These are phyloP conservation scores for Leccinum fallax DNA, from an alignment of 1,284 basidiomycete genomes.

Conservation along the genomic window DNA sequence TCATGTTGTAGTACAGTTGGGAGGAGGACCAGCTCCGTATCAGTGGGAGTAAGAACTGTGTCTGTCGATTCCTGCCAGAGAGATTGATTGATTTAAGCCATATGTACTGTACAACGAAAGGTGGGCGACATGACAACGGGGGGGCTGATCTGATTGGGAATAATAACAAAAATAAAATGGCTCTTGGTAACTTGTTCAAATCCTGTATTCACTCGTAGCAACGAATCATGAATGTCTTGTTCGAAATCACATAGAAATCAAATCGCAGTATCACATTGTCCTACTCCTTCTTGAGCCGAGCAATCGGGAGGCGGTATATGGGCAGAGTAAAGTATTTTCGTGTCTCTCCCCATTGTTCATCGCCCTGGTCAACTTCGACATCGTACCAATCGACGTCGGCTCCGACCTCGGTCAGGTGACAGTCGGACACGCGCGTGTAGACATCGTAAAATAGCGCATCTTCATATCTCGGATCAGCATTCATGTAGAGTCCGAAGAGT, in stretches of 20 bases:
- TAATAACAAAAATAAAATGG: not conserved
- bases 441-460: constrained; percentile 91
- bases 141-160: constrained; percentile 4
- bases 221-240: not conserved
- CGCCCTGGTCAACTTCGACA: constrained; percentile 56
- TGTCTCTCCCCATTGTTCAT: constrained; percentile 67
- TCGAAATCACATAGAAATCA: not conserved
- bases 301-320: constrained; percentile 65
- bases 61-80: constrained; percentile 1
- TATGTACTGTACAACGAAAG: not conserved
- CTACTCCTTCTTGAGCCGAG: constrained; percentile 39
- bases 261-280: not conserved
- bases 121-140: constrained; percentile 20
- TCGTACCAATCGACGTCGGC: constrained; percentile 74
- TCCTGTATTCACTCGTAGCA: not conserved
- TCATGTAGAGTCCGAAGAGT: not conserved
- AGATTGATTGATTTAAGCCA: not conserved
- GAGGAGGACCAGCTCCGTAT: constrained; percentile 27
- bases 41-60: not conserved
- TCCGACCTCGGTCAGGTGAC: constrained; percentile 86
- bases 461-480: constrained; percentile 34
- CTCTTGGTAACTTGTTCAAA: not conserved
- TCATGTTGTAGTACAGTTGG: constrained; percentile 10
- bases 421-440: constrained; percentile 83
- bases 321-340: constrained; percentile 73